Evolutionary conservation across 1,284 basidiomycete genomes (phyloP).

Genomic region (Apiotrichum sp.): DNA sequence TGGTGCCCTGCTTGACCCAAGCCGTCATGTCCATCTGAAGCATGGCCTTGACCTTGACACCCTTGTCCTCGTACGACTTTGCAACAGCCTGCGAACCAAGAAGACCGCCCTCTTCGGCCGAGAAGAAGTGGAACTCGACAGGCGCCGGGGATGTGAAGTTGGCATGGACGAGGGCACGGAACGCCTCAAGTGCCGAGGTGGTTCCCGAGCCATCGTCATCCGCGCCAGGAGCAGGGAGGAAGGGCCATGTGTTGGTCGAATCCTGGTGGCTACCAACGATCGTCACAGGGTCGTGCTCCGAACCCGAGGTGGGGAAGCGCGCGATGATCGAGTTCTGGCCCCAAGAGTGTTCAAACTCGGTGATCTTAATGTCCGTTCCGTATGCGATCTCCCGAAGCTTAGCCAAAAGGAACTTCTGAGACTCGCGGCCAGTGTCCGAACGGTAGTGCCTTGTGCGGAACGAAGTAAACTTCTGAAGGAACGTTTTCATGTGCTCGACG

Average conservation of each 20-base stretch:
- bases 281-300: conserved; percentile 48
- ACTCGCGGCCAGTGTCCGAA: conserved; percentile 60
- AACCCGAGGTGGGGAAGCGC: conserved; percentile 46
- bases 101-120: conserved; percentile 90
- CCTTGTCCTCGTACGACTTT: conserved; percentile 61
- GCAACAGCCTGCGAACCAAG: conserved; percentile 91
- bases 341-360: conserved; percentile 84
- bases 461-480: conserved; percentile 62
- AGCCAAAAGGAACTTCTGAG: conserved; percentile 75
- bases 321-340: conserved; percentile 81
- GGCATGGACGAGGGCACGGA: conserved; percentile 71
- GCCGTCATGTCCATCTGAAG: conserved; percentile 82
- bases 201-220: conserved; percentile 88
- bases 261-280: conserved; percentile 84
- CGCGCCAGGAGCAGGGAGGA: conserved; percentile 69
- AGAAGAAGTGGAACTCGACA: conserved; percentile 95
- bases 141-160: conserved; percentile 66
- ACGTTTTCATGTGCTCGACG: conserved; percentile 50
- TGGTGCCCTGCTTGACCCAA: conserved; percentile 85
- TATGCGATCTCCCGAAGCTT: conserved; percentile 67
- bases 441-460: conserved; percentile 51
- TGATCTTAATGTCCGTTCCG: conserved; percentile 59
- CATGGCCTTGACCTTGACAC: conserved; percentile 75
- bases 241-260: conserved; percentile 80
- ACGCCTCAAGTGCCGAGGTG: conserved; percentile 84